Conservation (phyloP, 208 protist genomes). For the Acanthamoeba healyi region DNA sequence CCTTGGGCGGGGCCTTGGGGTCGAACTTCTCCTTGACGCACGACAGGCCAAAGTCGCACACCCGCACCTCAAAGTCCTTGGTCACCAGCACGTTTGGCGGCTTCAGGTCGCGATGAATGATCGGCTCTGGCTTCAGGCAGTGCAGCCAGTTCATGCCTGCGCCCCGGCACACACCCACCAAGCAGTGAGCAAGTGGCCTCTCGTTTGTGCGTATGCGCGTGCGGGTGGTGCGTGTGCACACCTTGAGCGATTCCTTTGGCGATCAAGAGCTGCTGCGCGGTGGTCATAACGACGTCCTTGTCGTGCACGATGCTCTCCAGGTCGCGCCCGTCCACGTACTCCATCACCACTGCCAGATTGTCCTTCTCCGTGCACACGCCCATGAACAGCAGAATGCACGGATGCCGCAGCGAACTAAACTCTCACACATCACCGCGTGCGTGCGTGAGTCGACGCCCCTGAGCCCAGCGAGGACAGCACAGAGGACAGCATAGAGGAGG, state of each 20-base stretch:
- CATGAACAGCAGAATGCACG: slow-evolving; percentile 88
- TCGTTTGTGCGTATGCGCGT: no score
- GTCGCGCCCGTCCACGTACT: slow-evolving; percentile 78
- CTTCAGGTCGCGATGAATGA: slow-evolving; percentile 72
- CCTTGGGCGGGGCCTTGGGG: slow-evolving; percentile 55
- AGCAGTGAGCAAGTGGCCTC: background rate
- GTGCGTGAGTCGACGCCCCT: no score
- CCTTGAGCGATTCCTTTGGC: slow-evolving; percentile 63
- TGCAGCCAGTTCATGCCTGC: slow-evolving; percentile 67
- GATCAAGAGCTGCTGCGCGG: slow-evolving; percentile 10
- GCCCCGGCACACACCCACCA: background rate
- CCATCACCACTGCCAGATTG: slow-evolving; percentile 85
- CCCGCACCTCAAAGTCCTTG: slow-evolving; percentile 54
- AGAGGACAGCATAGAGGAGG: background rate
- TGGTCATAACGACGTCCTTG: slow-evolving; percentile 43
- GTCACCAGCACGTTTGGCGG: slow-evolving; percentile 57
- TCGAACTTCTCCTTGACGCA: slow-evolving; percentile 67
- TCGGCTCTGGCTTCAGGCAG: slow-evolving; percentile 55
- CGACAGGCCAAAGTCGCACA: slow-evolving; percentile 70
- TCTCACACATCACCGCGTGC: background rate
- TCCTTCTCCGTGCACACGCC: slow-evolving; percentile 83
- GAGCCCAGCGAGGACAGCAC: no score
- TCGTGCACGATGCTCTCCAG: slow-evolving; percentile 44
- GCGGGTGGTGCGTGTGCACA: background rate
- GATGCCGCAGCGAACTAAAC: slow-evolving; percentile 78